A percentile compares a stretch with the other conserved stretches of the same genome.
These are phyloP conservation scores for Stachybotrys chartarum DNA, from an alignment of 2,329 filamentous ascomycete species.

Conservation along the genomic window DNA sequence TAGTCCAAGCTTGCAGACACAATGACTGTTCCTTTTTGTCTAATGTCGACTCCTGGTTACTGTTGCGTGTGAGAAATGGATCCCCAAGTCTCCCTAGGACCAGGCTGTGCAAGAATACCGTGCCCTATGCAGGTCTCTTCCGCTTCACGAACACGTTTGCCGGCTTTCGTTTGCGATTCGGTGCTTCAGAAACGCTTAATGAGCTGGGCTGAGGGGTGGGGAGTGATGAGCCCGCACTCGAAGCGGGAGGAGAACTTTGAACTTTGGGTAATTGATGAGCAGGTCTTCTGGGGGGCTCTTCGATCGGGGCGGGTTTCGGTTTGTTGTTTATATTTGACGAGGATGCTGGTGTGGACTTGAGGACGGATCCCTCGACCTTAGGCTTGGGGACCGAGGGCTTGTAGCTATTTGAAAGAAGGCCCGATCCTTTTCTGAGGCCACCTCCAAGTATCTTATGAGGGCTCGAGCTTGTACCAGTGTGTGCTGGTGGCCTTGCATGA, in stretches of 20 bases:
- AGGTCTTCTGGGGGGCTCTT: conserved; percentile 4
- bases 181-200: conserved; percentile 4
- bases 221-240: conserved; percentile 12
- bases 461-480: conserved; percentile 4
- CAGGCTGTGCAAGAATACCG: background rate
- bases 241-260: conserved; percentile 8
- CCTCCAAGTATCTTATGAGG: background rate
- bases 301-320: conserved; percentile 3
- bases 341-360: background rate
- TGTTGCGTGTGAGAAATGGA: background rate
- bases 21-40: no score
- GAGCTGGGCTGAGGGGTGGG: conserved; percentile 7
- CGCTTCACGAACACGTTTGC: conserved; percentile 45
- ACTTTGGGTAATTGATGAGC: conserved; percentile 9
- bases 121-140: conserved; percentile 18
- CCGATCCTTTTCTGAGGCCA: conserved; percentile 4
- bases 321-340: conserved; percentile 1
- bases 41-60: no score
- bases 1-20: no score
- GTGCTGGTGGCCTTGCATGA: background rate
- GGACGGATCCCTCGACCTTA: conserved; percentile 4
- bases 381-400: conserved; percentile 12
- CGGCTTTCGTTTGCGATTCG: conserved; percentile 33
- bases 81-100: background rate
- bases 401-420: conserved; percentile 19